phyloP scores from a whole-genome alignment of 1,284 basidiomycete species.

The Tilletia horrida region DNA sequence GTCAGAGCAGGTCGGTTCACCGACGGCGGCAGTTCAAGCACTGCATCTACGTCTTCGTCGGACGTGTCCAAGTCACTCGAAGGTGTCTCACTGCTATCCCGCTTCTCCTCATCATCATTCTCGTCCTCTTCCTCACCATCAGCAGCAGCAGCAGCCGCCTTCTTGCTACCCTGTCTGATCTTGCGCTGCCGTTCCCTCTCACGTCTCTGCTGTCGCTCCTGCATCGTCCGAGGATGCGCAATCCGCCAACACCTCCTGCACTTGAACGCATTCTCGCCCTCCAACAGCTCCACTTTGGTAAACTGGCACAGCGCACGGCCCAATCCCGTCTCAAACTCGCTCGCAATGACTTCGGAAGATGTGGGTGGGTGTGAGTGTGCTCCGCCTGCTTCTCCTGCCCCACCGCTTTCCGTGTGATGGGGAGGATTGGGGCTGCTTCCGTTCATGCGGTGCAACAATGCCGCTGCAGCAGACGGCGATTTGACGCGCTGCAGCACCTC shows the following conservation, averaged over 20 bases:
- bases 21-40: conserved; percentile 24
- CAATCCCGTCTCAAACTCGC: conserved; percentile 53
- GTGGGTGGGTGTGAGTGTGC: conserved; percentile 13
- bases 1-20: conserved; percentile 9
- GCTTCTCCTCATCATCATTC: conserved; percentile 32
- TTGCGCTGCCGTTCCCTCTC: conserved; percentile 10
- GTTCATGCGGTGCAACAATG: conserved; percentile 5
- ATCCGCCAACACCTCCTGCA: conserved; percentile 86
- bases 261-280: conserved; percentile 89
- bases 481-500: not conserved
- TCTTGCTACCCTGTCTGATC: conserved; percentile 19
- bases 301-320: conserved; percentile 72
- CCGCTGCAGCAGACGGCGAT: conserved; percentile 2
- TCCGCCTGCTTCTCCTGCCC: too few relatives aligned
- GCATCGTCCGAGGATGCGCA: conserved; percentile 1
- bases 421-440: not conserved
- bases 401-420: too few relatives aligned
- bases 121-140: conserved; percentile 43
- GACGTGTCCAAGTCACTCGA: conserved; percentile 23
- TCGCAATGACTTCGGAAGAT: not conserved
- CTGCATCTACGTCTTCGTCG: conserved; percentile 48
- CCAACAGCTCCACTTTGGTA: conserved; percentile 81
- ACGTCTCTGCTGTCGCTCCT: not conserved
- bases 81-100: conserved; percentile 18
- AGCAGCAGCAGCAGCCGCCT: conserved; percentile 54